Conservation (phyloP, 164 flowering plant genomes). For the Stephania japonica region DNA sequence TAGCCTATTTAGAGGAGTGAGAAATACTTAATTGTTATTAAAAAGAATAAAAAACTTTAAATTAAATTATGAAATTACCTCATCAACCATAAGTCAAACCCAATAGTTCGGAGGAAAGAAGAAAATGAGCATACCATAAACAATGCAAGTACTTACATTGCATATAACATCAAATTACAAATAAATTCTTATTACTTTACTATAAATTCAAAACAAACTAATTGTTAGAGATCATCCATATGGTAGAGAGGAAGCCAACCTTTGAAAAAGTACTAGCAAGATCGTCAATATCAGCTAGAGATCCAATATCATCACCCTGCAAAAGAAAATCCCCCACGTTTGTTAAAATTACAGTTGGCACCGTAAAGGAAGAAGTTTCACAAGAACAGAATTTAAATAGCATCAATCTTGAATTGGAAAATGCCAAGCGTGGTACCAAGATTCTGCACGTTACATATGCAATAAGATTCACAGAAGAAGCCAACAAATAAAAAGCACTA, state of each 20-base stretch:
- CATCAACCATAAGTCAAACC: too few relatives aligned
- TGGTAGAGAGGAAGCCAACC: conserved; percentile 28
- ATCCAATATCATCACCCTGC: conserved; percentile 42
- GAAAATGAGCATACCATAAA: too few relatives aligned
- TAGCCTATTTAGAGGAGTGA: too few relatives aligned
- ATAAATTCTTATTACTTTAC: too few relatives aligned
- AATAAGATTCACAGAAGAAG: neutral
- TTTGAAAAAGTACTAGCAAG: conserved; percentile 55
- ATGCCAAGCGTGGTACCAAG: neutral
- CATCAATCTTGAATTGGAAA: neutral
- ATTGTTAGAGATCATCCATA: too few relatives aligned
- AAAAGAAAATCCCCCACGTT: conserved; percentile 8
- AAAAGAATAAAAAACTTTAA: too few relatives aligned
- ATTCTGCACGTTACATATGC: neutral
- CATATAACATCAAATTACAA: too few relatives aligned
- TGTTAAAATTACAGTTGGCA: conserved; percentile 1
- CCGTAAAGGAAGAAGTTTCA: neutral
- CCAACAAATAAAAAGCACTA: neutral
- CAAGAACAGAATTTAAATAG: neutral
- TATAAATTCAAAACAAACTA: too few relatives aligned
- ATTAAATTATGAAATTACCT: too few relatives aligned
- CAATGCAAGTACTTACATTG: too few relatives aligned
- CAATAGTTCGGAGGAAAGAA: too few relatives aligned
- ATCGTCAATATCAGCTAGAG: conserved; percentile 58
- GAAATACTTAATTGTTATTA: too few relatives aligned